Base-by-base conservation (phyloP, 169 alveolate genomes). In the Sarcocystis neurona region DNA sequence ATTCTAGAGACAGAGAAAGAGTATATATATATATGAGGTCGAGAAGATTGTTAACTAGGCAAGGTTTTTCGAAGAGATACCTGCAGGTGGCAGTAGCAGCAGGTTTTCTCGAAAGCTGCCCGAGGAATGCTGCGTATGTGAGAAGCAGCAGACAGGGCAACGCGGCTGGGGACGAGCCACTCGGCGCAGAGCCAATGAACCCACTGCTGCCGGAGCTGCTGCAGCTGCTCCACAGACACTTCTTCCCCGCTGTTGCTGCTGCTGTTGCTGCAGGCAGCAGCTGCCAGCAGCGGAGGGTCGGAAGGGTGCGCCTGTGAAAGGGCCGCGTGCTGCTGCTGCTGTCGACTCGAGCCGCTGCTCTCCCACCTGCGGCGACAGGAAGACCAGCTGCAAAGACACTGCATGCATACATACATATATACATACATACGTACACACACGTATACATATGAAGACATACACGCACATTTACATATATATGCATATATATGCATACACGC, bases 21-120 rank as follows among this genome's bases (percentile, higher is more conserved):
- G n/a, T n/a, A n/a, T n/a, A n/a, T n/a, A n/a, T n/a, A n/a, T n/a
- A n/a, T n/a, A n/a, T n/a, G n/a, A n/a, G n/a, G n/a, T n/a, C n/a
- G n/a, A n/a, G n/a, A n/a, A n/a, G n/a, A n/a, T n/a, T n/a, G n/a
- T n/a, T n/a, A n/a, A n/a, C n/a, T n/a, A n/a, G n/a, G n/a, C n/a
- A n/a, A n/a, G n/a, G n/a, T n/a, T n/a, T n/a, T n/a, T n/a, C n/a
- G n/a, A 0, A 23, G 30, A n/a, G 56, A 10, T 10, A 84, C 89
- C 82, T 60, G 44, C 32, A 34, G 53, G n/a, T 82, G 82, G 89
- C 89, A 84, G 82, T 63, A 84, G 72, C 77, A 58, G 79, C 89
- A 84, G 41, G 89, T 63, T 37, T 66, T 84, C 48, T 84, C 89
- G 82, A 84, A 84, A 37, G 89, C 89, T 2, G 53, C 32, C 82